These are phyloP conservation scores for Starmera stellimalicola DNA, from an alignment of 1,139 yeast species.

Conservation along the genomic window DNA sequence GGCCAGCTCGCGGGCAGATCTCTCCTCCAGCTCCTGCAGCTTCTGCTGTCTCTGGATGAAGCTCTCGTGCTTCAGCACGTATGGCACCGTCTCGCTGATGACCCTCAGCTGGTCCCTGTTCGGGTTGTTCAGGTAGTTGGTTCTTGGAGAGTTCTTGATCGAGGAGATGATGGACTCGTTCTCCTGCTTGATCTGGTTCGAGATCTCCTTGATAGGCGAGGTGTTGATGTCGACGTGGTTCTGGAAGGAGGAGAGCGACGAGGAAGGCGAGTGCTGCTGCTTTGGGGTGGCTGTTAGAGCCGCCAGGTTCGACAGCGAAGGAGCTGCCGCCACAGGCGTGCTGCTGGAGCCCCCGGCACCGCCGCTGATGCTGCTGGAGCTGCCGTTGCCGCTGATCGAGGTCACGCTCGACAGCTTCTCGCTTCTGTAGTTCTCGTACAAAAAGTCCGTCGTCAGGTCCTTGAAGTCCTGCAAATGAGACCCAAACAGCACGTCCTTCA, in stretches of 20 bases:
- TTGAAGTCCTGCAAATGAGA: conserved; percentile 74
- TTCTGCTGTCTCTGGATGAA: conserved; percentile 67
- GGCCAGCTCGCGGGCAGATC: conserved; percentile 65
- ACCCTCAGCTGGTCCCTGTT: conserved; percentile 65
- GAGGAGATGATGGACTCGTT: conserved; percentile 34
- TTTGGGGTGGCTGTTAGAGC: conserved; percentile 33
- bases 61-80: conserved; percentile 67
- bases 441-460: conserved; percentile 70
- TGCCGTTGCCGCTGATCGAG: neutral
- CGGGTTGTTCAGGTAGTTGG: conserved; percentile 30
- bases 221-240: conserved; percentile 13
- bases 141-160: conserved; percentile 43
- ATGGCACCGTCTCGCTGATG: conserved; percentile 75
- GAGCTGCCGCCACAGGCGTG: conserved; percentile 18
- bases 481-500: conserved; percentile 62
- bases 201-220: conserved; percentile 26
- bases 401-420: conserved; percentile 46
- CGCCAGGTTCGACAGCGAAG: conserved; percentile 57
- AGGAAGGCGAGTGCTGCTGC: too few species aligned
- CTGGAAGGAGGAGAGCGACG: conserved; percentile 7
- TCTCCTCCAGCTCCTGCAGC: conserved; percentile 69
- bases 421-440: conserved; percentile 73
- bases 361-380: neutral
- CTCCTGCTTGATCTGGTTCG: conserved; percentile 26
- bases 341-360: conserved; percentile 7